A percentile compares a stretch with the other conserved stretches of the same genome.
phyloP scores from a whole-genome alignment of 1,284 basidiomycete species.

The Puccinia coronata region DNA sequence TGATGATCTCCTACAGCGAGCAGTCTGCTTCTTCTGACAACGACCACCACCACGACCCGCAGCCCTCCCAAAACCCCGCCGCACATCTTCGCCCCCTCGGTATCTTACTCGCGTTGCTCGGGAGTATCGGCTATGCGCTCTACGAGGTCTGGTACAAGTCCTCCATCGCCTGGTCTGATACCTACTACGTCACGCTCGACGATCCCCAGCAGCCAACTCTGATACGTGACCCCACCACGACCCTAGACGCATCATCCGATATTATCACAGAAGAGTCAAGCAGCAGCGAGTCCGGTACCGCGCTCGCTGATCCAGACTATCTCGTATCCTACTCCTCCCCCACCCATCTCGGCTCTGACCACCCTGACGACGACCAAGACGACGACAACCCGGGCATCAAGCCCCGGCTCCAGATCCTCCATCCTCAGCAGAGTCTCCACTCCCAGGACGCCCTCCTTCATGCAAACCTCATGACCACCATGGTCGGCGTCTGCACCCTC shows the following conservation, averaged over 20 bases:
- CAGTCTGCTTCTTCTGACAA: neutral
- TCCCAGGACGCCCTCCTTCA: slow-evolving; percentile 11
- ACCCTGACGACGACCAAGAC: too few relatives aligned
- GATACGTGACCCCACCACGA: too few relatives aligned
- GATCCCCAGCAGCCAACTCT: too few relatives aligned
- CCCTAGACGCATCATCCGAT: too few relatives aligned
- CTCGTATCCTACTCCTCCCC: neutral
- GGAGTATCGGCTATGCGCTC: slow-evolving; percentile 19
- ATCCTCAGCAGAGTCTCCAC: neutral
- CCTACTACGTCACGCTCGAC: neutral
- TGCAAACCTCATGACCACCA: slow-evolving; percentile 13
- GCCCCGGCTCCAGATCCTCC: neutral
- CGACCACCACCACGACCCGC: neutral
- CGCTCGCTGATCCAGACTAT: neutral
- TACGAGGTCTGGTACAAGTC: slow-evolving; percentile 39
- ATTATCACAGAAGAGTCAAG: neutral
- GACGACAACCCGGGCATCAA: too few relatives aligned
- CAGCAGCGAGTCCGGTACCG: neutral
- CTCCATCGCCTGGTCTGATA: slow-evolving; percentile 5
- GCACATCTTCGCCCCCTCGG: slow-evolving; percentile 6
- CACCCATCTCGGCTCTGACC: too few relatives aligned
- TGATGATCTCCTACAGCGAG: slow-evolving; percentile 8
- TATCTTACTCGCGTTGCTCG: slow-evolving; percentile 18
- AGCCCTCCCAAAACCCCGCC: neutral
- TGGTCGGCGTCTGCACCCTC: slow-evolving; percentile 13